A percentile compares a stretch with the other conserved stretches of the same genome.
Evolutionary conservation across 768 basidiomycete genomes (phyloP).

Genomic region (Lactifluus hygrophoroides): DNA sequence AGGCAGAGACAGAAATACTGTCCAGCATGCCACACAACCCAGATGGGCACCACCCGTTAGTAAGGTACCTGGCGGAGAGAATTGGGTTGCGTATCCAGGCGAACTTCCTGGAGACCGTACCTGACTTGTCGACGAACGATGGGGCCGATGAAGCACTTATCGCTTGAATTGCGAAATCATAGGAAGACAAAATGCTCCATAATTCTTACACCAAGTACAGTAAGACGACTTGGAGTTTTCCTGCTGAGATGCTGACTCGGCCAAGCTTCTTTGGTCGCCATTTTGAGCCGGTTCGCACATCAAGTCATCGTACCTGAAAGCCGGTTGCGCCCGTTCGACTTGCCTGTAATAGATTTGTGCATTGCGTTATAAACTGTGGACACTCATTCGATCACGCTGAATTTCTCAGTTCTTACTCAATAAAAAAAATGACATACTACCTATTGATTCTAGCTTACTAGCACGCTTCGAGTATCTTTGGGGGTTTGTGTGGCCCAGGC

Average conservation of each 20-base stretch:
- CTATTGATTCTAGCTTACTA: no score
- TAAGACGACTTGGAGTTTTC: background rate
- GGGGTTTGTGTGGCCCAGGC: no score
- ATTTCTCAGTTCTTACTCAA: no score
- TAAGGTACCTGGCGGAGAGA: slow-evolving; percentile 23
- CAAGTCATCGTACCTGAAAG: no score
- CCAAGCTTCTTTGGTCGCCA: slow-evolving; percentile 53
- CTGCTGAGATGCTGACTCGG: background rate
- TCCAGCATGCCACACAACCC: slow-evolving; percentile 15
- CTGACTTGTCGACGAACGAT: background rate
- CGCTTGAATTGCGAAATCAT: background rate
- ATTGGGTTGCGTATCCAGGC: slow-evolving; percentile 13
- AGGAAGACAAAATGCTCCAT: background rate
- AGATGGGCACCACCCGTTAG: slow-evolving; percentile 16
- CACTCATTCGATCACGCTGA: no score
- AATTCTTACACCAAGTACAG: no score
- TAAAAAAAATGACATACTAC: no score
- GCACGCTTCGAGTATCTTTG: no score
- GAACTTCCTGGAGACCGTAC: background rate
- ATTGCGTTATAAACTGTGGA: no score
- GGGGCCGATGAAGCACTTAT: background rate
- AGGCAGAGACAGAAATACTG: slow-evolving; percentile 87
- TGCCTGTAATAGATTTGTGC: no score
- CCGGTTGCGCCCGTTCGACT: no score
- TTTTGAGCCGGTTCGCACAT: slow-evolving; percentile 76